Evolutionary conservation across 371 early-diverging fungal genomes (phyloP).

Genomic region (Saksenaea oblongispora): DNA sequence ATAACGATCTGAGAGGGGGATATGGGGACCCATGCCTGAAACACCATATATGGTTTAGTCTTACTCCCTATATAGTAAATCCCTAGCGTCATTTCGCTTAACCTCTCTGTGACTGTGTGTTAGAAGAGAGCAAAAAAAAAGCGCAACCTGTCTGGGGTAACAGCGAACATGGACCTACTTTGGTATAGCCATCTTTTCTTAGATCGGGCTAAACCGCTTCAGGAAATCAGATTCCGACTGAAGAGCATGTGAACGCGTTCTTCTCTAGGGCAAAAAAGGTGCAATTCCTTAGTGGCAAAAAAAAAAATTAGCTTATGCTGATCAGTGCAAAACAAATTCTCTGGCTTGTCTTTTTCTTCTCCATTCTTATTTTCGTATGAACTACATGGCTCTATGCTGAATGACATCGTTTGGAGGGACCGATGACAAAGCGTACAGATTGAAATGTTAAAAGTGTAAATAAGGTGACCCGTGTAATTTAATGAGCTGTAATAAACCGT

Average conservation of each 20-base stretch:
- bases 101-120: neutral
- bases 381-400: no score
- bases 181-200: neutral
- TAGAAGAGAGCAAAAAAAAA: neutral
- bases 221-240: neutral
- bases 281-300: neutral
- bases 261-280: no score
- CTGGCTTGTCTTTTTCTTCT: no score
- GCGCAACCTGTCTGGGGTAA: slow-evolving; percentile 1
- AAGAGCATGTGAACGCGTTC: neutral
- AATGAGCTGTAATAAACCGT: neutral
- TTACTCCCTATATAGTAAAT: neutral
- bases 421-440: neutral
- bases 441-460: neutral
- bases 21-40: slow-evolving; percentile 4
- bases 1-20: slow-evolving; percentile 10
- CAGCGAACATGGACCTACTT: neutral
- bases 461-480: neutral
- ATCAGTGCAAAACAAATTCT: no score
- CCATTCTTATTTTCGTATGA: no score
- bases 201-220: neutral
- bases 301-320: no score
- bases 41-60: neutral
- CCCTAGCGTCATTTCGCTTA: slow-evolving; percentile 3
- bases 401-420: no score